Percentiles rank a stretch among this genome's conserved stretches.
Evolutionary conservation across 176 grass and related monocot species (phyloP).

Genomic region (Oropetium thomaeum): DNA sequence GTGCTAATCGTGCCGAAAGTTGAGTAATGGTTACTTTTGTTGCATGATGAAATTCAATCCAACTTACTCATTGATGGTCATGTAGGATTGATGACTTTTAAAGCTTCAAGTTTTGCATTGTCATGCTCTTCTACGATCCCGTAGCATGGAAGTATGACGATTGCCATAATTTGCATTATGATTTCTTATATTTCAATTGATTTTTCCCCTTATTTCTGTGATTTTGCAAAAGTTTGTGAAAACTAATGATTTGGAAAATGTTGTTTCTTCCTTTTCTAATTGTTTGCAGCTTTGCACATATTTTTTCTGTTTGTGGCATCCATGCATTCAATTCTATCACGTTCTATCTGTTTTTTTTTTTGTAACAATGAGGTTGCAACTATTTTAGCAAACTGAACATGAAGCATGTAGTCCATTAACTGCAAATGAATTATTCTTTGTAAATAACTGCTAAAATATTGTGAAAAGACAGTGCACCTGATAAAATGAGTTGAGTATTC

Average conservation of each 20-base stretch:
- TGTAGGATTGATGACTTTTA: not conserved
- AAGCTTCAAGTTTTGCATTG: not conserved
- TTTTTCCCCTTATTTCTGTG: not conserved
- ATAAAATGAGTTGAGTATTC: constrained; percentile 15
- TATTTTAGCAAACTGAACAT: not conserved
- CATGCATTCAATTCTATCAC: not conserved
- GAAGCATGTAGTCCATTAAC: not conserved
- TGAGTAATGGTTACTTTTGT: not conserved
- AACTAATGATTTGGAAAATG: constrained; percentile 3
- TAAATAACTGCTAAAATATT: constrained; percentile 14
- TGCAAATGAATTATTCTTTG: constrained; percentile 1
- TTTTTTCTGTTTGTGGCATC: not conserved
- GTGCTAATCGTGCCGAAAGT: not conserved
- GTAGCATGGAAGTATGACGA: not conserved
- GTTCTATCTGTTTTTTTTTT: constrained; percentile 6
- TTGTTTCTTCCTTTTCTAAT: not conserved
- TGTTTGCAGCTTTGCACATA: not conserved
- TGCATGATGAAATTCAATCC: not conserved
- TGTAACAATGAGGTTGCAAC: not conserved
- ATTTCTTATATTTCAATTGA: not conserved
- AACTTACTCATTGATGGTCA: not conserved
- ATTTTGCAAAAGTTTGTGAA: not conserved
- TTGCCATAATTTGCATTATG: not conserved
- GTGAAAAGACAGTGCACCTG: not conserved
- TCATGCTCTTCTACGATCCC: not conserved